Evolutionary conservation across 1,284 basidiomycete species (phyloP).

Genomic region (Melampsora occidentalis): DNA sequence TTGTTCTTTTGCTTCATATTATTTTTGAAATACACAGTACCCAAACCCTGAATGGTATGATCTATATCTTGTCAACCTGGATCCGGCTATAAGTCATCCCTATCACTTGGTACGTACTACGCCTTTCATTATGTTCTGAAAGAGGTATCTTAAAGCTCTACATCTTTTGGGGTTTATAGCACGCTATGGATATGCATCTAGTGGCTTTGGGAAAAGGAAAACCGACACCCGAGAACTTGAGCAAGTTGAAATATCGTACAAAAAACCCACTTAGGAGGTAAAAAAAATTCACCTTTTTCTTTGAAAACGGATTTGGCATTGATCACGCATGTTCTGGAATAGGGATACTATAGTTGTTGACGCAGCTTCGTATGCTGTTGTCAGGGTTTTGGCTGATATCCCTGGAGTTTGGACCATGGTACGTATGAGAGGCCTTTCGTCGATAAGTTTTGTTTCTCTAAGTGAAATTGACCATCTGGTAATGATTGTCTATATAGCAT

Average conservation of each 20-base stretch:
- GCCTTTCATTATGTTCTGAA: neutral
- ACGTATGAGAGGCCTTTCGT: neutral
- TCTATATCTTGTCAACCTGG: neutral
- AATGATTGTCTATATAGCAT: too few species aligned
- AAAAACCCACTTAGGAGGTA: constrained; percentile 19
- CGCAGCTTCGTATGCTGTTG: constrained; percentile 21
- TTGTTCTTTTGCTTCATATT: neutral
- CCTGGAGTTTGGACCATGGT: constrained; percentile 43
- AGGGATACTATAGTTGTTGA: constrained; percentile 41
- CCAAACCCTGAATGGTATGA: constrained; percentile 17
- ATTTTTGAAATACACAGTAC: neutral
- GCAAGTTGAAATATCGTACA: neutral
- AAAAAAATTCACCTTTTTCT: neutral
- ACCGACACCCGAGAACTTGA: neutral
- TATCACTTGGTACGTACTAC: constrained; percentile 6
- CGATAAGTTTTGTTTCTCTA: too few species aligned
- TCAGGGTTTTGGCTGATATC: constrained; percentile 36
- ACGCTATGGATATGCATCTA: constrained; percentile 42
- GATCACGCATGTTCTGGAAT: neutral
- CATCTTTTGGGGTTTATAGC: neutral
- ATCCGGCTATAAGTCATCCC: constrained; percentile 16
- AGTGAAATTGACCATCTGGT: too few species aligned
- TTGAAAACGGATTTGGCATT: neutral
- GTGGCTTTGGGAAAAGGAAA: constrained; percentile 28
- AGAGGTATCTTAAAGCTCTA: neutral